Conservation (phyloP, 352 stramenopile species). For the Pythium chondricola region DNA sequence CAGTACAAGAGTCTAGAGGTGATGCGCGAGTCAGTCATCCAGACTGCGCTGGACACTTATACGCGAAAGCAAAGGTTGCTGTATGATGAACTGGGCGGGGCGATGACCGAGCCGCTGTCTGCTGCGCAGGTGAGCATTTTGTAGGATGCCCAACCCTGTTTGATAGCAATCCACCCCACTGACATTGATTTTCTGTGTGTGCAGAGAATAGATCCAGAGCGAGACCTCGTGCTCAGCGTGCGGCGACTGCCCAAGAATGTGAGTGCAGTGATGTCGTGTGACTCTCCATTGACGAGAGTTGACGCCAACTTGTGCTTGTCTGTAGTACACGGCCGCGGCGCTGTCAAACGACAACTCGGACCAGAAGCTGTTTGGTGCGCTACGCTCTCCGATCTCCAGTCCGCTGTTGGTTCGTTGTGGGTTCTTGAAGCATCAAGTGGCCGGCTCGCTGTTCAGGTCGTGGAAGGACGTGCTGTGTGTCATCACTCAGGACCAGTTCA, state of each 20-base stretch:
- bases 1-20: conserved; percentile 82
- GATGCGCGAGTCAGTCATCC: conserved; percentile 58
- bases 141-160: neutral
- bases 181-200: conserved; percentile 1
- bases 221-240: conserved; percentile 70
- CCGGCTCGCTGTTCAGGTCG: conserved; percentile 60
- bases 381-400: conserved; percentile 65
- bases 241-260: conserved; percentile 83
- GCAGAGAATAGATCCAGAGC: conserved; percentile 71
- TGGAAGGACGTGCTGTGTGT: conserved; percentile 74
- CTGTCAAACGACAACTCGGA: conserved; percentile 55
- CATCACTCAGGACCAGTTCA: conserved; percentile 66
- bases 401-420: conserved; percentile 64
- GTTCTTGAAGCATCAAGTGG: conserved; percentile 76
- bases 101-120: conserved; percentile 60
- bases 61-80: conserved; percentile 76
- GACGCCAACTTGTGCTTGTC: too few species aligned
- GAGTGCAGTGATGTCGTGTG: too few species aligned
- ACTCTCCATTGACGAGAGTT: too few species aligned
- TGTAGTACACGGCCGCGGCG: conserved; percentile 62
- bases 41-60: conserved; percentile 73
- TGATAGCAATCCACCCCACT: neutral
- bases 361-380: conserved; percentile 45
- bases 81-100: conserved; percentile 60
- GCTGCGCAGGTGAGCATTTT: conserved; percentile 39